Percentiles rank a stretch among this genome's conserved stretches.
Conservation (phyloP, 441 rosid genomes). For the Pelargonium citronellum region DNA sequence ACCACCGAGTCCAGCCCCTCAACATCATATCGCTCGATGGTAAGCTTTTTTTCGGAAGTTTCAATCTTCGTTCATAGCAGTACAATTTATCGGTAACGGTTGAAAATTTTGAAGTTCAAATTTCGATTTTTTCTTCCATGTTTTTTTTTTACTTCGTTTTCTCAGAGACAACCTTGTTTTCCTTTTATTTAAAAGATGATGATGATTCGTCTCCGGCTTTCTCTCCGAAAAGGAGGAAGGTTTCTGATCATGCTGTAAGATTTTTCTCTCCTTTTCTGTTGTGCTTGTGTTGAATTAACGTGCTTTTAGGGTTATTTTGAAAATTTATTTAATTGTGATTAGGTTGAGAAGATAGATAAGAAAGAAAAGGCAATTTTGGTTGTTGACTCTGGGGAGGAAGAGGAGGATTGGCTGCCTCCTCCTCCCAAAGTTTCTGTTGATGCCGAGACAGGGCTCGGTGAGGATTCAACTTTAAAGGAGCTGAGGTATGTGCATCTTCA, state of each 20-base stretch:
- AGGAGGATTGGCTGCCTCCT: slow-evolving; percentile 85
- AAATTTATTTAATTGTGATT: neutral
- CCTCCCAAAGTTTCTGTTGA: slow-evolving; percentile 43
- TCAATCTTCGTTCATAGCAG: neutral
- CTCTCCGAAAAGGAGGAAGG: slow-evolving; percentile 34
- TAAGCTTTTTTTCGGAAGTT: slow-evolving; percentile 17
- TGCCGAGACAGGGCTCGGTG: slow-evolving; percentile 28
- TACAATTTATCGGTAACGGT: neutral
- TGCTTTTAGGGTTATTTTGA: slow-evolving; percentile 5
- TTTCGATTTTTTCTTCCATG: neutral
- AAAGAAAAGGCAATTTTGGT: slow-evolving; percentile 31
- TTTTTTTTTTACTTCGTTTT: neutral
- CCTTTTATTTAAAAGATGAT: slow-evolving; percentile 32
- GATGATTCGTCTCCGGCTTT: slow-evolving; percentile 33
- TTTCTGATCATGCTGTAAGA: slow-evolving; percentile 30
- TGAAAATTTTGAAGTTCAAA: neutral
- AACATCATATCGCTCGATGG: slow-evolving; percentile 53
- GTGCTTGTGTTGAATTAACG: neutral
- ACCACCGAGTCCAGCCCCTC: slow-evolving; percentile 68
- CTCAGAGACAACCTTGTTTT: neutral
- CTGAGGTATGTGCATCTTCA: slow-evolving; percentile 46
- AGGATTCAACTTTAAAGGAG: slow-evolving; percentile 65
- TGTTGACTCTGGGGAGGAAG: slow-evolving; percentile 30
- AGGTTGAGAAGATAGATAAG: slow-evolving; percentile 28
- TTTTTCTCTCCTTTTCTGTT: neutral